Conservation (phyloP, 2,329 filamentous ascomycete species). For the Phaeosphaeria sp. region DNA sequence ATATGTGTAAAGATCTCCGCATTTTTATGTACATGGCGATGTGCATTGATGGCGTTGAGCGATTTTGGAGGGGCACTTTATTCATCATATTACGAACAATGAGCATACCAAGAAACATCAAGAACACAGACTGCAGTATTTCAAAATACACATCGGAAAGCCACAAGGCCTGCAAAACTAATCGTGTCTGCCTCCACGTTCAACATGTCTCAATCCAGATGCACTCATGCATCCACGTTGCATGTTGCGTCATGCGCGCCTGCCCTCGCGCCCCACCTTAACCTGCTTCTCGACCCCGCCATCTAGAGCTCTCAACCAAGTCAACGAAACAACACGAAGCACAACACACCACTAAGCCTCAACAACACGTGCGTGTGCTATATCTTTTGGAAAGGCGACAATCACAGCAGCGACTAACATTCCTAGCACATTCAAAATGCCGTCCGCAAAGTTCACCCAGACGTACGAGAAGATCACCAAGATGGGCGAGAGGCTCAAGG, state of each 20-base stretch:
- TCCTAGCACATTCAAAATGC: constrained; percentile 22
- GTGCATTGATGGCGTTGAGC: constrained; percentile 1
- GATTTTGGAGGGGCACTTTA: not conserved
- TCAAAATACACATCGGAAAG: not conserved
- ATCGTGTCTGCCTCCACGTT: not conserved
- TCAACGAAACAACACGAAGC: not conserved
- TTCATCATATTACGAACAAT: not conserved
- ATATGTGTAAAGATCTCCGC: not conserved
- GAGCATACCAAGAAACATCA: not conserved
- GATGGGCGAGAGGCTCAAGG: constrained; percentile 41
- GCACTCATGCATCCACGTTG: not conserved
- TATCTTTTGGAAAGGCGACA: too few relatives aligned
- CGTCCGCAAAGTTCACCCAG: constrained; percentile 40
- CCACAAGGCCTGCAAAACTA: not conserved
- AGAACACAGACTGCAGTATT: not conserved
- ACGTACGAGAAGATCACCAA: constrained; percentile 39
- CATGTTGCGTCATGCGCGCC: constrained; percentile 6
- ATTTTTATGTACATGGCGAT: constrained; percentile 4
- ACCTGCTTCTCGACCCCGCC: constrained; percentile 18
- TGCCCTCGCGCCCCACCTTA: constrained; percentile 17
- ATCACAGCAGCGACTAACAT: not conserved
- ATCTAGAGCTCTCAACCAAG: constrained; percentile 4
- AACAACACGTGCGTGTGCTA: not conserved
- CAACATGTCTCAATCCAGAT: not conserved
- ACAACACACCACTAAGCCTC: constrained; percentile 1